Conservation (phyloP, 2,329 filamentous ascomycete genomes). For the Cladosporium sp. region DNA sequence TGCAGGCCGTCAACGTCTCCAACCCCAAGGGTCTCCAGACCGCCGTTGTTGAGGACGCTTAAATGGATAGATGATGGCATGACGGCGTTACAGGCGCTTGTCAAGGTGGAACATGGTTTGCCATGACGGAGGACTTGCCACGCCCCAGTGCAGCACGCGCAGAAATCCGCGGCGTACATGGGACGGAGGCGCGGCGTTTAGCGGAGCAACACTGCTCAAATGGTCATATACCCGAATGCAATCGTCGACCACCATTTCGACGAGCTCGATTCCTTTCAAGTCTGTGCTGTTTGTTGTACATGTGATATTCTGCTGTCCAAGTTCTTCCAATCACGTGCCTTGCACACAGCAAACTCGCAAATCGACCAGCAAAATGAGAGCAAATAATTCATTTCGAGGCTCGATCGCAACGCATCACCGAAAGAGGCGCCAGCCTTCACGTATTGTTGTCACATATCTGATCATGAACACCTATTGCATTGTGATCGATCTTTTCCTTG, state of each 20-base stretch:
- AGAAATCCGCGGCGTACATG: constrained; percentile 9
- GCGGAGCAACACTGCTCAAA: constrained; percentile 9
- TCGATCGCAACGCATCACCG: too few relatives aligned
- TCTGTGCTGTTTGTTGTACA: too few relatives aligned
- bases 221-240: constrained; percentile 10
- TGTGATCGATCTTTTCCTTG: too few relatives aligned
- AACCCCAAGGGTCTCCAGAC: constrained; percentile 96
- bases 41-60: constrained; percentile 68
- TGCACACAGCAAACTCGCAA: too few relatives aligned
- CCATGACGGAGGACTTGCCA: constrained; percentile 10
- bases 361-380: too few relatives aligned
- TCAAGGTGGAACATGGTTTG: constrained; percentile 11
- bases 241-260: constrained; percentile 12
- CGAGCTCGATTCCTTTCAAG: constrained; percentile 5
- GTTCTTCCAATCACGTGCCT: too few relatives aligned
- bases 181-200: constrained; percentile 9
- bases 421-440: too few relatives aligned
- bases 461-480: too few relatives aligned
- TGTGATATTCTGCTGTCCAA: too few relatives aligned
- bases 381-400: too few relatives aligned
- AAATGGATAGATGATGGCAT: constrained; percentile 25
- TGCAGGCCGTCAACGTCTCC: constrained; percentile 99
- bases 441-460: neutral
- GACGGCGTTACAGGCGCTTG: constrained; percentile 10
- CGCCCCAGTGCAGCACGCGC: constrained; percentile 3